Conservation (phyloP, 2,329 filamentous ascomycete species). For the Nigrograna mackinnonii region DNA sequence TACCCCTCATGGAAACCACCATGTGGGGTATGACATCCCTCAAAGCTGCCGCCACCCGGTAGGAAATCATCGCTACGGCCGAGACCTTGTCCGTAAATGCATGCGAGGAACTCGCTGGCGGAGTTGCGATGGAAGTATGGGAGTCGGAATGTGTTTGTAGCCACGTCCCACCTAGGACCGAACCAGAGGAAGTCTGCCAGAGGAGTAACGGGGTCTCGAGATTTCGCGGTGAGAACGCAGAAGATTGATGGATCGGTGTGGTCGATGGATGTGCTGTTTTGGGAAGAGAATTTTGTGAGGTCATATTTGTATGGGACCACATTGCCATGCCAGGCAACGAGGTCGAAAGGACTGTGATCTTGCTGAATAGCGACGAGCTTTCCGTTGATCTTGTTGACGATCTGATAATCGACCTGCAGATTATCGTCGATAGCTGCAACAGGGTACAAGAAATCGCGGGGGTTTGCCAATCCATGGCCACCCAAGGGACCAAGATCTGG, state of each 20-base stretch:
- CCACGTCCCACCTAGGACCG: constrained; percentile 43
- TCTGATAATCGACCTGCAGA: constrained; percentile 35
- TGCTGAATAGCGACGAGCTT: constrained; percentile 37
- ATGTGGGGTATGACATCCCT: constrained; percentile 42
- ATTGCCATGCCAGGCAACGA: constrained; percentile 46
- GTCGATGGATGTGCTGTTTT: constrained; percentile 43
- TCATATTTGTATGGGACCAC: constrained; percentile 60
- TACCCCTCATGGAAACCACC: constrained; percentile 49
- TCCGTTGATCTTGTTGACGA: constrained; percentile 42
- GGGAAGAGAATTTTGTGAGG: constrained; percentile 51
- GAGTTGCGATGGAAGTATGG: constrained; percentile 45
- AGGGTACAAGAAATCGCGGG: constrained; percentile 43
- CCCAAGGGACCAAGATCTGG: constrained; percentile 44
- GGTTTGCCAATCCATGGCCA: constrained; percentile 45
- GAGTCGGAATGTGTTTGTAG: constrained; percentile 41
- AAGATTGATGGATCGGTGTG: constrained; percentile 44
- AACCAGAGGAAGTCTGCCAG: constrained; percentile 44
- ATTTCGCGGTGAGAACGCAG: constrained; percentile 42
- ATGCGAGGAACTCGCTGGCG: constrained; percentile 42
- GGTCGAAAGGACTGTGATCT: constrained; percentile 48
- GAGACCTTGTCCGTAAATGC: constrained; percentile 39
- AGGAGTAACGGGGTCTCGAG: constrained; percentile 38
- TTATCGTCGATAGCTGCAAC: constrained; percentile 42
- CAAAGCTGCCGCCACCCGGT: constrained; percentile 41
- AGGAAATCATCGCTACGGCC: constrained; percentile 49